Conservation (phyloP, 768 basidiomycete genomes). For the Calocybe cyanea region DNA sequence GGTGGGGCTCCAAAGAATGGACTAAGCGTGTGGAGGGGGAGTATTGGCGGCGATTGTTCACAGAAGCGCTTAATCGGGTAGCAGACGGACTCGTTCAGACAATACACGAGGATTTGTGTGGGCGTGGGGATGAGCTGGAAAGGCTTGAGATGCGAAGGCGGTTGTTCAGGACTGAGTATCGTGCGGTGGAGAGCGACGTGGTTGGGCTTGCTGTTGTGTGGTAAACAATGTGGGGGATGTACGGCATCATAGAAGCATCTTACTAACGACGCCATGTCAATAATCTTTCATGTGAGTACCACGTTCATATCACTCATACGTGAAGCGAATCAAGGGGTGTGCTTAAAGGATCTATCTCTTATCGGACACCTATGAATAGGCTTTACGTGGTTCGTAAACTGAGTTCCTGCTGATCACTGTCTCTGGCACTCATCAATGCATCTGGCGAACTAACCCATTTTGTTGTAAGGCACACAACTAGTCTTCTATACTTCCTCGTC, state of each 20-base stretch:
- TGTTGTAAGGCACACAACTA: no score
- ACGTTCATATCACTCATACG: no score
- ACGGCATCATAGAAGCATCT: neutral
- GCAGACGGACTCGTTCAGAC: slow-evolving; percentile 33
- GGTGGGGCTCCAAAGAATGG: slow-evolving; percentile 86
- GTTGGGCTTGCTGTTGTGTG: slow-evolving; percentile 74
- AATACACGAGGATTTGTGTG: slow-evolving; percentile 28
- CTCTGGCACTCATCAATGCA: no score
- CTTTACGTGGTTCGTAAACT: no score
- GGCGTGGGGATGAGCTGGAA: slow-evolving; percentile 28
- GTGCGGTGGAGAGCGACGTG: slow-evolving; percentile 83
- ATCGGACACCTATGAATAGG: no score
- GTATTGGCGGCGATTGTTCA: slow-evolving; percentile 59
- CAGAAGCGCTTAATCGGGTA: slow-evolving; percentile 13
- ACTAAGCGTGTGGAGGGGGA: slow-evolving; percentile 73
- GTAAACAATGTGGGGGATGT: slow-evolving; percentile 27
- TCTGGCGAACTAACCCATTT: no score
- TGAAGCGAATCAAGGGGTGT: no score
- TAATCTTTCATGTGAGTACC: no score
- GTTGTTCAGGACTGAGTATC: slow-evolving; percentile 75
- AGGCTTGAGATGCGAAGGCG: slow-evolving; percentile 40
- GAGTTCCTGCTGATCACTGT: no score
- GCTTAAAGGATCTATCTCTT: no score
- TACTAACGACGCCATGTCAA: no score
- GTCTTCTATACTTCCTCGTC: no score